phyloP scores from a whole-genome alignment of 2,329 filamentous ascomycete species.

The Fusarium veterinarium region DNA sequence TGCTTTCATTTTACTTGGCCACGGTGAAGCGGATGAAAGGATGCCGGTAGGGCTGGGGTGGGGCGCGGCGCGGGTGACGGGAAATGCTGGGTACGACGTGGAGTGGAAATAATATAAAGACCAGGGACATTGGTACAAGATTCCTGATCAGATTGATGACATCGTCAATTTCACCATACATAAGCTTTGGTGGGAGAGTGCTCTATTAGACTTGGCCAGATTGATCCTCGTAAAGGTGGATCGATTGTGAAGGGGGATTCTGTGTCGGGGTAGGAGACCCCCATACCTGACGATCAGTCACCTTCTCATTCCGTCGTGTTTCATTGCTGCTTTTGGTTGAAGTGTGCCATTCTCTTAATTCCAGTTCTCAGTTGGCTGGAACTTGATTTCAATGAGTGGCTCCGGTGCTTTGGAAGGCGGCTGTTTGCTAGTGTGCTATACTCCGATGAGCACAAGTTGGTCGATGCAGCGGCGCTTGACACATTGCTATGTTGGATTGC shows the following conservation, averaged over 20 bases:
- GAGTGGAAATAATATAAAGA: too few species aligned
- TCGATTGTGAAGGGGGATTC: accelerated
- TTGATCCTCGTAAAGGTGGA: too few species aligned
- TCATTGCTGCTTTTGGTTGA: neutral
- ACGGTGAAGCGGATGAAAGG: neutral
- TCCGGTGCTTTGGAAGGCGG: accelerated
- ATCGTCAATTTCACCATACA: accelerated
- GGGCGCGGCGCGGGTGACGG: neutral
- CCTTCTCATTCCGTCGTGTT: accelerated
- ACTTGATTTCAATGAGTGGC: accelerated
- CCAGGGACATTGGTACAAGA: neutral
- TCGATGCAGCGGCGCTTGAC: accelerated
- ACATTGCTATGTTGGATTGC: neutral
- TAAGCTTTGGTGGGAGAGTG: accelerated
- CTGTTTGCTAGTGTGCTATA: accelerated
- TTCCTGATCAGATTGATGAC: neutral
- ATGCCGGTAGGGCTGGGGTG: accelerated
- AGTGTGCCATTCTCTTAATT: accelerated
- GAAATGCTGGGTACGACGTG: accelerated
- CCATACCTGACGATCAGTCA: neutral
- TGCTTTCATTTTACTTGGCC: neutral
- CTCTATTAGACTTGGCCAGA: too few species aligned
- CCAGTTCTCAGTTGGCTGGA: too few species aligned
- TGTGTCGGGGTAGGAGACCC: accelerated
- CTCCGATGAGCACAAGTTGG: accelerated